Evolutionary conservation across 1,139 yeast genomes (phyloP).

Genomic region (Meyerozyma sp.): DNA sequence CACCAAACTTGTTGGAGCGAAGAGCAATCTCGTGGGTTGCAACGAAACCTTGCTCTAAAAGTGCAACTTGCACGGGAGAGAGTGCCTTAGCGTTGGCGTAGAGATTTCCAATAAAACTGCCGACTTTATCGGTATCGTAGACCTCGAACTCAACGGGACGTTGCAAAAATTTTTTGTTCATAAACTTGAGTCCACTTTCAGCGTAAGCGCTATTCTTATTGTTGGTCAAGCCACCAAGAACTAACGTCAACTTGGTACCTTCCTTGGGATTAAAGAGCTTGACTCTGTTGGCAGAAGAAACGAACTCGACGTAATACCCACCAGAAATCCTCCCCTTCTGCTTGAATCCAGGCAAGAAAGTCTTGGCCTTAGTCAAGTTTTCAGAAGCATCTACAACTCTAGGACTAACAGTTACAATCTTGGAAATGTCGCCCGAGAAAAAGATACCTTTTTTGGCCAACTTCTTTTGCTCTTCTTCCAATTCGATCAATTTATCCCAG

Average conservation of each 20-base stretch:
- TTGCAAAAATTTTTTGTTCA: constrained; percentile 57
- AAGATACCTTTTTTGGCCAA: constrained; percentile 57
- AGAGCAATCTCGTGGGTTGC: constrained; percentile 65
- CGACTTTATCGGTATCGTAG: constrained; percentile 68
- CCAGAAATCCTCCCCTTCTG: constrained; percentile 62
- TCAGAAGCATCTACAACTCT: constrained; percentile 80
- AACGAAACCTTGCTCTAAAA: constrained; percentile 62
- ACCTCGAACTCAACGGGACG: constrained; percentile 69
- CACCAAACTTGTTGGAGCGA: constrained; percentile 48
- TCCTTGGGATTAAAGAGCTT: constrained; percentile 68
- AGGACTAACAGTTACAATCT: constrained; percentile 46
- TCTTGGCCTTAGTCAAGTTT: constrained; percentile 62
- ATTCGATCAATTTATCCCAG: constrained; percentile 74
- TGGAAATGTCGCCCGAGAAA: constrained; percentile 38
- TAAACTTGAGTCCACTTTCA: constrained; percentile 51
- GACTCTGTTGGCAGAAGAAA: constrained; percentile 63
- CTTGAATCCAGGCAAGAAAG: constrained; percentile 65
- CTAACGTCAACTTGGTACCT: constrained; percentile 62
- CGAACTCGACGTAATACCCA: constrained; percentile 60
- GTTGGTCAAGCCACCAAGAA: constrained; percentile 69
- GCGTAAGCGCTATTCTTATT: constrained; percentile 36
- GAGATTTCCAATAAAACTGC: constrained; percentile 75
- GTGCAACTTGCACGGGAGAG: constrained; percentile 54
- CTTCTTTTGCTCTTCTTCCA: constrained; percentile 58
- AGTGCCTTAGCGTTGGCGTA: constrained; percentile 44